Evolutionary conservation across 2,329 filamentous ascomycete species (phyloP).

Genomic region (Bipolaris victoriae): DNA sequence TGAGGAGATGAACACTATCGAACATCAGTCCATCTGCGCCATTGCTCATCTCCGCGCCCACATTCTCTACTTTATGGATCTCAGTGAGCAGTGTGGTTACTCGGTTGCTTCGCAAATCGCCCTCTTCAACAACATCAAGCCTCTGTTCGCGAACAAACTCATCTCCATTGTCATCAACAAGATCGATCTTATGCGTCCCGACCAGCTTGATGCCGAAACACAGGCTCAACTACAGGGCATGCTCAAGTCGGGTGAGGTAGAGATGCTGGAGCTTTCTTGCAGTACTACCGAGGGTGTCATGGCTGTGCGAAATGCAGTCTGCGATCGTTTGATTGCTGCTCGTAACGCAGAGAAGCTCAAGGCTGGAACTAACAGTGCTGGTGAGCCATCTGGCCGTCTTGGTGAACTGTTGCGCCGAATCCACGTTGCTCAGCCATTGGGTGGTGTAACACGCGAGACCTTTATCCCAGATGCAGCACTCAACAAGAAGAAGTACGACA

Average conservation of each 20-base stretch:
- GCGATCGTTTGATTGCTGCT: constrained; percentile 89
- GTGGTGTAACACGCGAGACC: constrained; percentile 76
- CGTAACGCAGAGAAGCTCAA: constrained; percentile 96
- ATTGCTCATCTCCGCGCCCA: constrained; percentile 95
- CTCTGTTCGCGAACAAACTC: constrained; percentile 94
- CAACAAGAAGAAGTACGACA: constrained; percentile 85
- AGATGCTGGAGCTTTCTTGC: constrained; percentile 92
- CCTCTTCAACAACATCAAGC: constrained; percentile 92
- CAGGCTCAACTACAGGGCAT: constrained; percentile 80
- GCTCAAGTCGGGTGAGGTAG: constrained; percentile 85
- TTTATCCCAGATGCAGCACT: constrained; percentile 88
- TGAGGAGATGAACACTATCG: constrained; percentile 98
- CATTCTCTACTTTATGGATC: constrained; percentile 97
- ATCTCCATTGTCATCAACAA: constrained; percentile 98
- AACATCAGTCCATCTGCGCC: constrained; percentile 98
- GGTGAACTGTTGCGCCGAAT: constrained; percentile 92
- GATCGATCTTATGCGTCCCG: constrained; percentile 87
- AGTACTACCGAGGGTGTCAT: constrained; percentile 94
- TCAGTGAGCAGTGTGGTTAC: constrained; percentile 96
- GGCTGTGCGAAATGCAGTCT: constrained; percentile 91
- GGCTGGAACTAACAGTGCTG: constrained; percentile 77
- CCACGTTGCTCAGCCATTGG: constrained; percentile 93
- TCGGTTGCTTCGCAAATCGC: constrained; percentile 90
- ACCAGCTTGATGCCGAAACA: constrained; percentile 81
- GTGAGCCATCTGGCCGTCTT: constrained; percentile 78